Evolutionary conservation across 2,329 filamentous ascomycete species (phyloP).

Genomic region (Penicillium sumatraense): DNA sequence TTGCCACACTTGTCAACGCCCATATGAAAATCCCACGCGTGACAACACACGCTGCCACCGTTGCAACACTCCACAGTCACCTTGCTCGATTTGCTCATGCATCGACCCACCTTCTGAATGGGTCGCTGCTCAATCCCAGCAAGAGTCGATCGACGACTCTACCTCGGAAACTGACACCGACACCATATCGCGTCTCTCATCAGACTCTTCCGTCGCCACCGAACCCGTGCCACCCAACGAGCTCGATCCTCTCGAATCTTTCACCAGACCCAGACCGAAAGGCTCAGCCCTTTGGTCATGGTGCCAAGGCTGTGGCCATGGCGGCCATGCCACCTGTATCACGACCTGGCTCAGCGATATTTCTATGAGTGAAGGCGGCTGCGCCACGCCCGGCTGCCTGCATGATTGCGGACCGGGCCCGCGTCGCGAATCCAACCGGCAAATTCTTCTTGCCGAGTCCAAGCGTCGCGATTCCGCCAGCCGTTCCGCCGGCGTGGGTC

Average conservation of each 20-base stretch:
- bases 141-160: neutral
- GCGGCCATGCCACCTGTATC: constrained; percentile 63
- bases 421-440: constrained; percentile 46
- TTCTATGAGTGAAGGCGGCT: constrained; percentile 57
- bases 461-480: constrained; percentile 38
- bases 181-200: constrained; percentile 45
- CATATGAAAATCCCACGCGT: constrained; percentile 55
- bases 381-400: constrained; percentile 62
- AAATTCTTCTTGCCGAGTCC: constrained; percentile 35
- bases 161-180: constrained; percentile 23
- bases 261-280: constrained; percentile 33
- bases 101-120: constrained; percentile 47
- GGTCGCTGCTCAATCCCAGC: constrained; percentile 32
- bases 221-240: constrained; percentile 33
- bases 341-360: constrained; percentile 59
- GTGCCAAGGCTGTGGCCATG: constrained; percentile 66
- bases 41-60: constrained; percentile 58
- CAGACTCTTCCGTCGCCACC: constrained; percentile 48
- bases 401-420: constrained; percentile 63
- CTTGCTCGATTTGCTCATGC: constrained; percentile 49
- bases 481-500: constrained; percentile 37
- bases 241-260: constrained; percentile 32
- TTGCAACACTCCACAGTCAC: constrained; percentile 48
- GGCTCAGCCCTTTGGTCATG: constrained; percentile 56
- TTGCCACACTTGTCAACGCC: constrained; percentile 62